These are phyloP conservation scores for Bretschneidera sinensis DNA, from an alignment of 345 rosid species.

Conservation along the genomic window DNA sequence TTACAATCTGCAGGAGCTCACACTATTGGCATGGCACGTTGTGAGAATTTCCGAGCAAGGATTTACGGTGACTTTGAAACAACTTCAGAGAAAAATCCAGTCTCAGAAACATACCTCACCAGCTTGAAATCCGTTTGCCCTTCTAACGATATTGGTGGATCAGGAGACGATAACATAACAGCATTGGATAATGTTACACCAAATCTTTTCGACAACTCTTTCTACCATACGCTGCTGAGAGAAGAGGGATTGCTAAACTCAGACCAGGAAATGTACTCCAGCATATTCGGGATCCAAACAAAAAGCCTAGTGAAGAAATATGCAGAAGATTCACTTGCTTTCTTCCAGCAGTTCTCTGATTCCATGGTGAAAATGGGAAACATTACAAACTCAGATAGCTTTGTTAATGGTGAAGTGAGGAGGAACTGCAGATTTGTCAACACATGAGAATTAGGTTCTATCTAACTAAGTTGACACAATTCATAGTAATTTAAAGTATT, in stretches of 20 bases:
- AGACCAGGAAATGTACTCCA: constrained; percentile 81
- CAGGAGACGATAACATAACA: constrained; percentile 52
- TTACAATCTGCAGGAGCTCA: constrained; percentile 84
- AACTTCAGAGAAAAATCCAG: constrained; percentile 37
- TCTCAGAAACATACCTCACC: constrained; percentile 33
- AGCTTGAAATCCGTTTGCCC: constrained; percentile 59
- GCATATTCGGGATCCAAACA: constrained; percentile 54
- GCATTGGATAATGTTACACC: constrained; percentile 78
- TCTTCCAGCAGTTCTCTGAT: constrained; percentile 74
- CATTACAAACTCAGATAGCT: constrained; percentile 55
- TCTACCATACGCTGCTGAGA: constrained; percentile 43
- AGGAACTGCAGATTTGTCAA: constrained; percentile 75
- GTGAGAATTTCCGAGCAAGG: constrained; percentile 53
- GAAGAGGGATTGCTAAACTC: constrained; percentile 73
- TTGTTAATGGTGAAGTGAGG: constrained; percentile 69
- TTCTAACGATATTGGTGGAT: constrained; percentile 4
- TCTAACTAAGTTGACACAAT: too few relatives aligned
- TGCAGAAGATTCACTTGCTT: constrained; percentile 54
- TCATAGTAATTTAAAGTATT: too few relatives aligned
- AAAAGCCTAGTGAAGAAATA: constrained; percentile 52
- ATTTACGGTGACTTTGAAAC: constrained; percentile 53
- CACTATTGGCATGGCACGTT: constrained; percentile 85
- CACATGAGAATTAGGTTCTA: constrained; percentile 56
- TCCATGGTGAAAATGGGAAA: constrained; percentile 94
- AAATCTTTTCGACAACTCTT: constrained; percentile 66